A percentile compares a stretch with the other conserved stretches of the same genome.
phyloP scores from a whole-genome alignment of 1,139 yeast species.

The Nakaseomyces nivariensis region DNA sequence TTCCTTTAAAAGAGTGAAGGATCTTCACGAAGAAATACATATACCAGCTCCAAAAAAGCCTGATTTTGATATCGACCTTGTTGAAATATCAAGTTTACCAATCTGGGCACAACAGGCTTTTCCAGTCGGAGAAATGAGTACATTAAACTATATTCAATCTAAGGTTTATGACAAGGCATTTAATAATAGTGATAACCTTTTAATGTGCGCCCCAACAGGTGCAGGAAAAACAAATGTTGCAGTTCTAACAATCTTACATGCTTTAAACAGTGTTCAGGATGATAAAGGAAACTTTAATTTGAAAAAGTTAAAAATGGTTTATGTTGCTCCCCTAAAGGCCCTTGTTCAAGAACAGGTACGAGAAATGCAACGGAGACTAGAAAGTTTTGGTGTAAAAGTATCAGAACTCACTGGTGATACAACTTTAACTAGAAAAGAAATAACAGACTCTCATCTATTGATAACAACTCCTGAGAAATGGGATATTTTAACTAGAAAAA shows the following conservation, averaged over 20 bases:
- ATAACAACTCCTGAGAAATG: constrained; percentile 96
- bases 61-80: constrained; percentile 39
- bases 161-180: constrained; percentile 73
- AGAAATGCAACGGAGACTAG: constrained; percentile 66
- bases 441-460: constrained; percentile 67
- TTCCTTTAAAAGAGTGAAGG: constrained; percentile 65
- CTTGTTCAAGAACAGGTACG: constrained; percentile 91
- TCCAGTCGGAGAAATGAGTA: constrained; percentile 52
- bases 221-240: constrained; percentile 98
- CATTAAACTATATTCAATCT: constrained; percentile 77
- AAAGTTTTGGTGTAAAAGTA: constrained; percentile 59
- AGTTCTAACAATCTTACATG: constrained; percentile 59
- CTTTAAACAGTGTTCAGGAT: constrained; percentile 45
- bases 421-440: constrained; percentile 65
- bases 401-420: constrained; percentile 90
- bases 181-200: constrained; percentile 54
- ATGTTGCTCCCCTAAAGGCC: constrained; percentile 91
- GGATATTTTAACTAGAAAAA: constrained; percentile 89
- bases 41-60: constrained; percentile 66
- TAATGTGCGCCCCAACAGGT: constrained; percentile 96
- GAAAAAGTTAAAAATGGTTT: constrained; percentile 65
- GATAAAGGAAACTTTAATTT: constrained; percentile 42
- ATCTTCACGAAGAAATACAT: constrained; percentile 75
- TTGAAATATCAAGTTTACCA: constrained; percentile 58
- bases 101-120: constrained; percentile 76